Conservation (phyloP, 352 stramenopile genomes). For the Globisporangium mamillatum region DNA sequence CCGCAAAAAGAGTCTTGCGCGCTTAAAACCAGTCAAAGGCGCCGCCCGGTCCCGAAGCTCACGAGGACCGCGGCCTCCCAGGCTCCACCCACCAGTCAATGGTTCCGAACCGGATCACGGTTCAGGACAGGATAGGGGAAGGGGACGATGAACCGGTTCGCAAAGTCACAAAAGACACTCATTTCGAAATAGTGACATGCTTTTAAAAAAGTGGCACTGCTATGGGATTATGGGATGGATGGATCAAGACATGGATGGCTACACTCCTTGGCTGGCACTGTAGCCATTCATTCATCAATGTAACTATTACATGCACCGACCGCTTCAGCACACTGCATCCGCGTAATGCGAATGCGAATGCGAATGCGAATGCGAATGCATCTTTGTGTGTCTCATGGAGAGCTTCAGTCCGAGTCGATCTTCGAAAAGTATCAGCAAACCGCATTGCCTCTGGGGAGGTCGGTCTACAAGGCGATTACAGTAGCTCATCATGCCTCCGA, state of each 20-base stretch:
- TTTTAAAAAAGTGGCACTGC: not conserved
- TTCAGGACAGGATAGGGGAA: not conserved
- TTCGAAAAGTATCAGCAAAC: too few species aligned
- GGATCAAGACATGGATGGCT: not conserved
- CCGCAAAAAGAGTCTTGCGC: slow-evolving; percentile 17
- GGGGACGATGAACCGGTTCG: not conserved
- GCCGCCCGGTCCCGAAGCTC: not conserved
- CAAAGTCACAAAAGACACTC: not conserved
- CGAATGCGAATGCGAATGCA: too few species aligned
- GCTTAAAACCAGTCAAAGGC: slow-evolving; percentile 32
- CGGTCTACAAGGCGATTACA: too few species aligned
- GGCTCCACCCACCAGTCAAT: slow-evolving; percentile 28
- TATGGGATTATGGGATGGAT: too few species aligned
- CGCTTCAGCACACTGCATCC: too few species aligned
- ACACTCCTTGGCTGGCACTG: not conserved
- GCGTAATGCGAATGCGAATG: too few species aligned
- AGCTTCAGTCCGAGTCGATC: too few species aligned
- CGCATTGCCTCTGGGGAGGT: too few species aligned
- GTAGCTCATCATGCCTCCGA: too few species aligned
- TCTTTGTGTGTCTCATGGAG: too few species aligned
- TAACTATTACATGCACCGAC: too few species aligned
- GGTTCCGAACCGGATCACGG: not conserved
- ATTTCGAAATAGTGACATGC: not conserved
- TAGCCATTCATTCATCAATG: not conserved
- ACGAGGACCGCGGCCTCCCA: not conserved